Conservation (phyloP, 768 basidiomycete genomes). For the Mycena crocata region DNA sequence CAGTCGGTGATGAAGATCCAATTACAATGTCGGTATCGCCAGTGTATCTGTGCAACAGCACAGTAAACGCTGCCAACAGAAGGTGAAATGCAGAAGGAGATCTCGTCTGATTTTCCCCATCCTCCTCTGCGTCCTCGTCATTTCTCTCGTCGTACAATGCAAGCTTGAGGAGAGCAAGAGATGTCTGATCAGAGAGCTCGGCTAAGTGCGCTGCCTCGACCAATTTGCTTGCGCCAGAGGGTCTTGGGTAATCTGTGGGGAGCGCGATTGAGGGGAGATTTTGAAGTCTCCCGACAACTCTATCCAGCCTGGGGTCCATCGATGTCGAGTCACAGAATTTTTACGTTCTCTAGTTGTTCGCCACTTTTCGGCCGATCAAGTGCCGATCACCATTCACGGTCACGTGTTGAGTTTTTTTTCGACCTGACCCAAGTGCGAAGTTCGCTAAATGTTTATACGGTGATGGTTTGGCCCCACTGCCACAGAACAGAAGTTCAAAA, state of each 20-base stretch:
- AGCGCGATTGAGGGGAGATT: conserved; percentile 90
- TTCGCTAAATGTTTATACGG: too few relatives aligned
- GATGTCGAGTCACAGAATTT: conserved; percentile 21
- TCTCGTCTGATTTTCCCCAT: conserved; percentile 47
- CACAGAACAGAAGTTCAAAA: too few relatives aligned
- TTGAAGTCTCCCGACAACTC: conserved; percentile 75
- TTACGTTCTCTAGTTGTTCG: background rate
- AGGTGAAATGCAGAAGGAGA: conserved; percentile 91
- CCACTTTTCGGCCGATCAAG: conserved; percentile 20
- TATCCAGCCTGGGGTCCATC: conserved; percentile 60
- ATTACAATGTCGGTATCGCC: conserved; percentile 95
- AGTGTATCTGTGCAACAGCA: conserved; percentile 93
- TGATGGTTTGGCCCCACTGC: too few relatives aligned
- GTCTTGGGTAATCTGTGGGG: conserved; percentile 95
- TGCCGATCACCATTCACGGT: background rate
- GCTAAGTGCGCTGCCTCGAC: conserved; percentile 87
- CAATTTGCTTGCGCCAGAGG: conserved; percentile 75
- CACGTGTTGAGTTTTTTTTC: background rate
- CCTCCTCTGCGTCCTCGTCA: conserved; percentile 63
- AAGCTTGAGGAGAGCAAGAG: conserved; percentile 84
- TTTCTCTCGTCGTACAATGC: conserved; percentile 73
- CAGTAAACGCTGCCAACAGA: conserved; percentile 90
- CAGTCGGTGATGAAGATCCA: conserved; percentile 84
- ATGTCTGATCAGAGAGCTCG: conserved; percentile 79
- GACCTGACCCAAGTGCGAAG: too few relatives aligned